Conservation (phyloP, 768 basidiomycete species). For the Boletus edulis region DNA sequence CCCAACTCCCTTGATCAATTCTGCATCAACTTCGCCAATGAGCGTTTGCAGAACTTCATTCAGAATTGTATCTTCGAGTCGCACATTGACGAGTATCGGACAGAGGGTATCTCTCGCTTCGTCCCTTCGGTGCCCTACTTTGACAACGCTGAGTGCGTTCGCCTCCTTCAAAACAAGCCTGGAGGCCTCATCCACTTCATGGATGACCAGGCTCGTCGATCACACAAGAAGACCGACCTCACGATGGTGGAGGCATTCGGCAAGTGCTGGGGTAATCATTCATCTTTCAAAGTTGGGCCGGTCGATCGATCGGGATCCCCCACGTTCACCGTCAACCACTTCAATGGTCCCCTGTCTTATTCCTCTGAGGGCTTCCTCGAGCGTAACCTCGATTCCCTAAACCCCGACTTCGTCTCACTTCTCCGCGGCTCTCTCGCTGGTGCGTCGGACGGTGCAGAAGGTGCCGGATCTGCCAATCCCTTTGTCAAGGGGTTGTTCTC, state of each 20-base stretch:
- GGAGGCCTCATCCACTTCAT: conserved; percentile 96
- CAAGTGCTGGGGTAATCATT: conserved; percentile 94
- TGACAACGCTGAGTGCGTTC: conserved; percentile 88
- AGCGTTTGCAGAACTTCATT: conserved; percentile 82
- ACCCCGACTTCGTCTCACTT: conserved; percentile 90
- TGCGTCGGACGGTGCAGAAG: conserved; percentile 51
- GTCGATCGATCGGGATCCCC: conserved; percentile 76
- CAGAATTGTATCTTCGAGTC: conserved; percentile 67
- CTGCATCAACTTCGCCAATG: conserved; percentile 95
- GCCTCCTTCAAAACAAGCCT: conserved; percentile 39
- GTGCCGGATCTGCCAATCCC: conserved; percentile 80
- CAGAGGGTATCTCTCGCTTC: conserved; percentile 72
- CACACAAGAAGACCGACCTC: conserved; percentile 87
- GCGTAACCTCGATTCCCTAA: conserved; percentile 83
- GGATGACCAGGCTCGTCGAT: conserved; percentile 90
- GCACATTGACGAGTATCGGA: conserved; percentile 78
- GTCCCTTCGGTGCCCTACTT: conserved; percentile 77
- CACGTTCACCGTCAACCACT: conserved; percentile 91
- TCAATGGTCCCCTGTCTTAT: conserved; percentile 88
- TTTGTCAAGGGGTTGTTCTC: conserved; percentile 92
- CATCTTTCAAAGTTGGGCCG: conserved; percentile 81
- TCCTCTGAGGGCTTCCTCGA: conserved; percentile 89
- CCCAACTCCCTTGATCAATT: conserved; percentile 96
- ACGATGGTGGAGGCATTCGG: conserved; percentile 94
- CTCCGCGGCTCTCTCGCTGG: conserved; percentile 58